These are phyloP conservation scores for Fraxinus floribunda DNA, from an alignment of 305 asterid genomes.

Conservation along the genomic window DNA sequence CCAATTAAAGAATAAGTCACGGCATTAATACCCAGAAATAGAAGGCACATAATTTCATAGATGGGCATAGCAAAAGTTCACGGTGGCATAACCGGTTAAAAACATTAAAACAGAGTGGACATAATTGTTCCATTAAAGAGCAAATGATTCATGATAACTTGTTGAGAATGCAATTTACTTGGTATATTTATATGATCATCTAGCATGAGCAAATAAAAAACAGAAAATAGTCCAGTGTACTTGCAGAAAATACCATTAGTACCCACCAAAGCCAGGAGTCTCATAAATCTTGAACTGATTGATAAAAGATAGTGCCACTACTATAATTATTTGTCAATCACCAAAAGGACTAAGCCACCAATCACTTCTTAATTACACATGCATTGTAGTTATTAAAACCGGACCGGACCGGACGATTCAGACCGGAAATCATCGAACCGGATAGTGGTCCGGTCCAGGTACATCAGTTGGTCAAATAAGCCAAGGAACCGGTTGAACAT, in stretches of 20 bases:
- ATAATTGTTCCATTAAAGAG: background rate
- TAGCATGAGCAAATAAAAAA: background rate
- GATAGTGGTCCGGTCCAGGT: background rate
- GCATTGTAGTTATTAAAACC: background rate
- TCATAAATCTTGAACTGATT: background rate
- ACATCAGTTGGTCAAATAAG: background rate
- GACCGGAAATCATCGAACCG: background rate
- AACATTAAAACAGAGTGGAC: background rate
- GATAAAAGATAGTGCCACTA: background rate
- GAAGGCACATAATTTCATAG: slow-evolving; percentile 19
- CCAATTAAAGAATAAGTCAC: slow-evolving; percentile 11
- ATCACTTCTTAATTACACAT: background rate
- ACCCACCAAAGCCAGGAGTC: background rate
- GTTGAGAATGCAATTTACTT: background rate
- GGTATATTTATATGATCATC: background rate
- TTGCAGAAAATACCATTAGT: background rate
- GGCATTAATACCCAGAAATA: slow-evolving; percentile 23
- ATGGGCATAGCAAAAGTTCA: background rate
- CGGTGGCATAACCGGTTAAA: slow-evolving; percentile 4
- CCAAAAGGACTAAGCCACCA: background rate
- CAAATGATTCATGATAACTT: slow-evolving; percentile 5
- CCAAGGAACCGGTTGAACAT: background rate
- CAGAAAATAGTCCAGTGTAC: background rate
- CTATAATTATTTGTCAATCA: background rate
- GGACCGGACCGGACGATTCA: background rate